phyloP scores from a whole-genome alignment of 2,329 filamentous ascomycete species.

The Scytalidium sp. region DNA sequence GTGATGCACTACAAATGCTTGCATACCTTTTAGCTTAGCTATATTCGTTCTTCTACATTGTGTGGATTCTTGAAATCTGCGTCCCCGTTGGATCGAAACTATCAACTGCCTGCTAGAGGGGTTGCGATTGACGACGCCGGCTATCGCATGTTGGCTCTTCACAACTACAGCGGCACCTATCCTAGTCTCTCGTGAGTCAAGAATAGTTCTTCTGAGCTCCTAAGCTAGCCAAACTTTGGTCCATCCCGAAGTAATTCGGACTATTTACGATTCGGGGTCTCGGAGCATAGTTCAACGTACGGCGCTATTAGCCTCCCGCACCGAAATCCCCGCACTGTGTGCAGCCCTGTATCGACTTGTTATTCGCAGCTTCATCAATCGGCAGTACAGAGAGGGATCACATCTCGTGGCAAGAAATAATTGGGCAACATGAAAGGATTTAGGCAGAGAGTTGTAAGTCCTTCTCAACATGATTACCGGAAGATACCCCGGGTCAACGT shows the following conservation, averaged over 20 bases:
- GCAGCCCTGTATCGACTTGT: too few species aligned
- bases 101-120: neutral
- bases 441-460: constrained; percentile 89
- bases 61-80: neutral
- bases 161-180: neutral
- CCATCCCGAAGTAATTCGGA: too few species aligned
- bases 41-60: neutral
- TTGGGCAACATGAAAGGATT: constrained; percentile 84
- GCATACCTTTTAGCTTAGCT: neutral
- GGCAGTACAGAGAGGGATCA: neutral
- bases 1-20: neutral
- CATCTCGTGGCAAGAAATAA: constrained; percentile 22
- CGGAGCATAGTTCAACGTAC: too few species aligned
- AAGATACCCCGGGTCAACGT: too few species aligned
- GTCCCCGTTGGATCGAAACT: neutral
- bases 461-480: constrained; percentile 24
- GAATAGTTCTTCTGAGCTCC: neutral
- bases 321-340: too few species aligned
- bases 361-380: too few species aligned
- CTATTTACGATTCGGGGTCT: too few species aligned
- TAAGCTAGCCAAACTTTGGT: too few species aligned
- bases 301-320: too few species aligned
- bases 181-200: neutral
- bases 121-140: neutral
- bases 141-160: neutral